Evolutionary conservation across 1,284 basidiomycete genomes (phyloP).

Genomic region (Ustilago tritici): DNA sequence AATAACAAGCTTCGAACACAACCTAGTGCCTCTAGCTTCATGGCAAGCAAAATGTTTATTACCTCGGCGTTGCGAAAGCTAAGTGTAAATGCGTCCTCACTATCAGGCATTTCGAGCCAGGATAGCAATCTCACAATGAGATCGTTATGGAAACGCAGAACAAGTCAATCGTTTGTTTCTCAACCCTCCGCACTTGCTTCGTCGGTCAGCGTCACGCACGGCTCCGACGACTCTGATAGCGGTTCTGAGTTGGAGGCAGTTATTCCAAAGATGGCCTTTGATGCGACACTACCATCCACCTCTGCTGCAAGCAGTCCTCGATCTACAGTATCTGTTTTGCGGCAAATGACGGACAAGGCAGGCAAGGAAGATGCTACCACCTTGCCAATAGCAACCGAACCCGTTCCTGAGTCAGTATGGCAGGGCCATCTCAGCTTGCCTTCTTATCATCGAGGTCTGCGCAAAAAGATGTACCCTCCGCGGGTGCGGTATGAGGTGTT

Average conservation of each 20-base stretch:
- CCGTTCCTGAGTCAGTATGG: not conserved
- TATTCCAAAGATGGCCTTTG: not conserved
- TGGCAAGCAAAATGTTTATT: conserved; percentile 1
- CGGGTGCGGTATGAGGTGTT: conserved; percentile 25
- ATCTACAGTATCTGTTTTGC: not conserved
- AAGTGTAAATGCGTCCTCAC: not conserved
- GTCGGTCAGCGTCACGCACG: not conserved
- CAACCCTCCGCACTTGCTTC: not conserved
- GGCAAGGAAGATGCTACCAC: not conserved
- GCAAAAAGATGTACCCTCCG: conserved; percentile 36
- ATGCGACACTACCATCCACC: not conserved
- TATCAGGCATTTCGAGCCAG: not conserved
- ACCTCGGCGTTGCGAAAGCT: conserved; percentile 13
- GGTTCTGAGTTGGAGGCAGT: not conserved
- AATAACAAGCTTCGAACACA: not conserved
- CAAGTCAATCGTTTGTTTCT: not conserved
- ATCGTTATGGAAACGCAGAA: not conserved
- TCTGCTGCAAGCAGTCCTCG: not conserved
- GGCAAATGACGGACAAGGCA: not conserved
- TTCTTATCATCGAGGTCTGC: conserved; percentile 29
- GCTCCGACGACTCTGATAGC: not conserved
- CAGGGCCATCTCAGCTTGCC: conserved; percentile 12
- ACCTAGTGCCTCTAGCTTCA: not conserved
- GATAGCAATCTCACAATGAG: not conserved
- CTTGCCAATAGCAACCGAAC: not conserved